phyloP scores from a whole-genome alignment of 768 basidiomycete species.

The Postia placenta region DNA sequence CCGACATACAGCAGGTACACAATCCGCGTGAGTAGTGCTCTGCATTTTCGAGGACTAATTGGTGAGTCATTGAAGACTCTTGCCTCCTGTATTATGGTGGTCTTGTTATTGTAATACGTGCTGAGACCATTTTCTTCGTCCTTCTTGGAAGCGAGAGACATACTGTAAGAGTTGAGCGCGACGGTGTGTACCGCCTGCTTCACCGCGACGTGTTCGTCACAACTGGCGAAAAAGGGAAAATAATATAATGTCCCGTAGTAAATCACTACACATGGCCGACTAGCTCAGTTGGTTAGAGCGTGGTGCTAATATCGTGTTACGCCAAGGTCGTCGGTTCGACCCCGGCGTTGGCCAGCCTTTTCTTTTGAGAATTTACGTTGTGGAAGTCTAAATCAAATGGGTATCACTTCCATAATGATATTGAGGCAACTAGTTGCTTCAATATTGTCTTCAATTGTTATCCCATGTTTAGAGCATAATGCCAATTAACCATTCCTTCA shows the following conservation, averaged over 20 bases:
- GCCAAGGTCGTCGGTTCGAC: constrained; percentile 20
- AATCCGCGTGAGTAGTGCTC: constrained; percentile 92
- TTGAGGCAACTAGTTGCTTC: too few relatives aligned
- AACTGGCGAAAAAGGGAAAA: neutral
- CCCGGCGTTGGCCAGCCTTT: constrained; percentile 19
- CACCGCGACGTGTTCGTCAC: neutral
- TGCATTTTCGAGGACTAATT: constrained; percentile 95
- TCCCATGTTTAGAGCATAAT: too few relatives aligned
- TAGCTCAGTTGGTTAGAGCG: constrained; percentile 95
- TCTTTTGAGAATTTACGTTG: neutral
- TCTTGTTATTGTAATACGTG: constrained; percentile 94
- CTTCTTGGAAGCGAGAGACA: constrained; percentile 88
- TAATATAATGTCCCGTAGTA: too few relatives aligned
- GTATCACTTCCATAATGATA: too few relatives aligned
- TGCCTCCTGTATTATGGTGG: constrained; percentile 96
- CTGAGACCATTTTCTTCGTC: constrained; percentile 94
- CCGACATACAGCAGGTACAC: constrained; percentile 96
- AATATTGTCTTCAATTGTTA: too few relatives aligned
- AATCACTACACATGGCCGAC: constrained; percentile 46
- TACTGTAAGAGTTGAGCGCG: constrained; percentile 14
- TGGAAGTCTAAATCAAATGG: too few relatives aligned
- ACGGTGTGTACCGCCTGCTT: neutral
- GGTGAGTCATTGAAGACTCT: constrained; percentile 99
- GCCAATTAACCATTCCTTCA: too few relatives aligned
- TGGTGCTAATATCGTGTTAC: constrained; percentile 61